These are phyloP conservation scores for Arachis monticola DNA, from an alignment of 331 rosid genomes.

Conservation along the genomic window DNA sequence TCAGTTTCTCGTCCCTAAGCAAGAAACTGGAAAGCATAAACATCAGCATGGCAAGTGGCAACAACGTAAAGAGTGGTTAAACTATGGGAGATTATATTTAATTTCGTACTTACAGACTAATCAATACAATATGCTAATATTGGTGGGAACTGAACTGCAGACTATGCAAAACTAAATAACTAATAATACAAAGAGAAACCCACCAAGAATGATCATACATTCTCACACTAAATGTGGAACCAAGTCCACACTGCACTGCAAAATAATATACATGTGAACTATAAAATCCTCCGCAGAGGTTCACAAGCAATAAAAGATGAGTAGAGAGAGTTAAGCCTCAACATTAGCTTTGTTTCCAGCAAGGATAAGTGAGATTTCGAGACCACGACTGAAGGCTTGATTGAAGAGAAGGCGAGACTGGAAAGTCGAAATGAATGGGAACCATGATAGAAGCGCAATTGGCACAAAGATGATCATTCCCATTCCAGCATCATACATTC, in stretches of 20 bases:
- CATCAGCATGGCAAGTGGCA: neutral
- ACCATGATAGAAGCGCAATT: slow-evolving; percentile 81
- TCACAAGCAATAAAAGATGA: neutral
- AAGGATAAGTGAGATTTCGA: slow-evolving; percentile 94
- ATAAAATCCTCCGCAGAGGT: slow-evolving; percentile 30
- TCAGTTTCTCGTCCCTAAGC: too few species aligned
- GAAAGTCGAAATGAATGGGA: slow-evolving; percentile 94
- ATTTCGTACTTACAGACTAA: neutral
- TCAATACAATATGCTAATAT: neutral
- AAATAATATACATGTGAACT: slow-evolving; percentile 38
- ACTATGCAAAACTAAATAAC: slow-evolving; percentile 24
- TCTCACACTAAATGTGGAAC: slow-evolving; percentile 32
- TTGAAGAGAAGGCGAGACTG: slow-evolving; percentile 97
- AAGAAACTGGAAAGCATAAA: neutral
- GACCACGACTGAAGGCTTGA: slow-evolving; percentile 98
- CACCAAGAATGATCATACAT: neutral
- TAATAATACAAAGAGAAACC: slow-evolving; percentile 11
- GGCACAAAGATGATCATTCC: slow-evolving; percentile 84
- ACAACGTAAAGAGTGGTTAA: too few species aligned
- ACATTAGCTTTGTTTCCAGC: slow-evolving; percentile 96
- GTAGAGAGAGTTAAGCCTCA: slow-evolving; percentile 43
- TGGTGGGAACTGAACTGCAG: slow-evolving; percentile 10
- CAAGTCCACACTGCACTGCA: slow-evolving; percentile 33
- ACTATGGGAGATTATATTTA: neutral
- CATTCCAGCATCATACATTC: slow-evolving; percentile 98